phyloP scores from a whole-genome alignment of 2,329 filamentous ascomycete species.

The Colletotrichum plurivorum region DNA sequence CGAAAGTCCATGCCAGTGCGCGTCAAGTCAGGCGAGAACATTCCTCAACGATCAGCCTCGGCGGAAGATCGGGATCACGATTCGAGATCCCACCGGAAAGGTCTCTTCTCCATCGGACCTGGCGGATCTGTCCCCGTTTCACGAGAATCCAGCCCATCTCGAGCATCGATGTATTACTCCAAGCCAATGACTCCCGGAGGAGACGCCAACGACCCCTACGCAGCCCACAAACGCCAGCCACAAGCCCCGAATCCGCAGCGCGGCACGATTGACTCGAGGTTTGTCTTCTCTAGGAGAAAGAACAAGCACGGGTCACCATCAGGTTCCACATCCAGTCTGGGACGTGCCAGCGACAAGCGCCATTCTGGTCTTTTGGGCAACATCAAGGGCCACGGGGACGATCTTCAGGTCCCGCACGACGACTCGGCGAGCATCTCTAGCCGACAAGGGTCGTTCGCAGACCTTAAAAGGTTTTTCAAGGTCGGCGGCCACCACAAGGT shows the following conservation, averaged over 20 bases:
- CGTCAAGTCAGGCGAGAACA: constrained; percentile 58
- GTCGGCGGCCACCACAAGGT: constrained; percentile 79
- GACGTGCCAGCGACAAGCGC: constrained; percentile 66
- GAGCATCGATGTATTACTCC: constrained; percentile 75
- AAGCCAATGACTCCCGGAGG: constrained; percentile 84
- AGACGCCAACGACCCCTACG: constrained; percentile 87
- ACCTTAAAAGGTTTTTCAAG: constrained; percentile 97
- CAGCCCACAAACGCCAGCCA: constrained; percentile 82
- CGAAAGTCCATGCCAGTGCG: constrained; percentile 58
- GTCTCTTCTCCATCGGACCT: constrained; percentile 67
- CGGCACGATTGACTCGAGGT: constrained; percentile 80
- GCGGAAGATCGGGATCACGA: constrained; percentile 53
- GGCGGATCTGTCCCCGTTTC: constrained; percentile 69
- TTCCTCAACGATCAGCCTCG: constrained; percentile 58
- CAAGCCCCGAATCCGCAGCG: constrained; percentile 75
- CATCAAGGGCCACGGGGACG: constrained; percentile 58
- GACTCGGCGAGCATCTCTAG: constrained; percentile 63
- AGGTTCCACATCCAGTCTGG: constrained; percentile 65
- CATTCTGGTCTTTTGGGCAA: constrained; percentile 60
- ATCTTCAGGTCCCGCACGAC: constrained; percentile 59
- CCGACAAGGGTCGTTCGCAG: constrained; percentile 87
- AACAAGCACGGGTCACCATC: constrained; percentile 69
- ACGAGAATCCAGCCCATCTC: constrained; percentile 74
- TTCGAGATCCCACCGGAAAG: constrained; percentile 62
- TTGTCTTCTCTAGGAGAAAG: constrained; percentile 86